Evolutionary conservation across 495 filamentous ascomycete genomes (phyloP), one percentile per base, ranked within the genome.

Genomic region (Glutinoglossum americanum): DNA sequence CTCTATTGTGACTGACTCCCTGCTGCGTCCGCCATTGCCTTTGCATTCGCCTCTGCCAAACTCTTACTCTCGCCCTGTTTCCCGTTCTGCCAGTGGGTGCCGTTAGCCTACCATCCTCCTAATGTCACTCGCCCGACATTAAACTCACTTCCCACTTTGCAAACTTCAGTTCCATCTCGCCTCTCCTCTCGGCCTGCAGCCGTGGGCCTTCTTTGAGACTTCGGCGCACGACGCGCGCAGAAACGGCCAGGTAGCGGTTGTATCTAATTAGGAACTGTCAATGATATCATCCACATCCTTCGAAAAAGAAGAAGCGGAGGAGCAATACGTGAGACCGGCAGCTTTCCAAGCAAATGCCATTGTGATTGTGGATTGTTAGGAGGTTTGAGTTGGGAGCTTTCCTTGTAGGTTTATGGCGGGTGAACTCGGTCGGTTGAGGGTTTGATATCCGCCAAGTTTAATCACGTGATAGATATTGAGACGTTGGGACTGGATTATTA

Each of bases 341-440:
- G 89, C 80, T 84, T 96, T 97, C 93, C 93, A 99, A 68, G 89
- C 86, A 73, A 88, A 90, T 71, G 86, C 80, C 92, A 98, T 98
- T 76, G 80, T 88, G 82, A 80, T 10, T 10, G 21, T 41, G 17
- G 54, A 8, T 21, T 45, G 23, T 53, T 28, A 2, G n/a, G 19
- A 10, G 5, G 26, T 28, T 53, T 28, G 49, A 28, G 5, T n/a
- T 53, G 25, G 30, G 49, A 32, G 3, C 19, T 53, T 53, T 27
- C 25, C 28, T 27, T 28, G 23, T 2, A 19, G 23, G 25, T 28
- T 27, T 53, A 5, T 1, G 19, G 21, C 23, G 28, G 49, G 17
- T 45, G 41, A 45, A 45, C 41, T 45, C 41, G 41, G 41, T 19
- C n/a, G 41, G n/a, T 45, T 21, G 41, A 41, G 37, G 7, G 15